Conservation (phyloP, 1,284 basidiomycete species). For the Malassezia cuniculi region DNA sequence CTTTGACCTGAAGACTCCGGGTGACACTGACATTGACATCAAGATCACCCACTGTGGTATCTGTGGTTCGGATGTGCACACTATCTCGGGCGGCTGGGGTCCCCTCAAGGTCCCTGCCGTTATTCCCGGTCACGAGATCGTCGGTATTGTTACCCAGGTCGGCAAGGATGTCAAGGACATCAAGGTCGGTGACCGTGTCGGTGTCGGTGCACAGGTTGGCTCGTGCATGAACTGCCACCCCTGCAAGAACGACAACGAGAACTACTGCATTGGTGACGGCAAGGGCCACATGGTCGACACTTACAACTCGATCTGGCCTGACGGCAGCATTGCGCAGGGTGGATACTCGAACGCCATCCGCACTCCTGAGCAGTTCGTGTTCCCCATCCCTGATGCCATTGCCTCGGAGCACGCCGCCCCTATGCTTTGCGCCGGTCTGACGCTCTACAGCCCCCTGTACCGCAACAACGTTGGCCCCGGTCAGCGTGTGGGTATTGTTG, state of each 20-base stretch:
- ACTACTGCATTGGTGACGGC: constrained; percentile 29
- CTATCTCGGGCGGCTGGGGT: constrained; percentile 40
- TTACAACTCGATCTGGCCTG: constrained; percentile 50
- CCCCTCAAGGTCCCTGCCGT: constrained; percentile 37
- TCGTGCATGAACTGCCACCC: constrained; percentile 48
- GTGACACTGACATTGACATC: constrained; percentile 36
- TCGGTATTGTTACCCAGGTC: constrained; percentile 50
- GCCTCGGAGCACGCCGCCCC: constrained; percentile 51
- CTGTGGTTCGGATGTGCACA: constrained; percentile 26
- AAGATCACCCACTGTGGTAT: constrained; percentile 41
- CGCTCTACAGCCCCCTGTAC: constrained; percentile 56
- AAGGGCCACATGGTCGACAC: constrained; percentile 41
- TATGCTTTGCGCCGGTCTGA: constrained; percentile 55
- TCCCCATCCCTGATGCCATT: constrained; percentile 57
- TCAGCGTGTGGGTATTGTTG: constrained; percentile 57
- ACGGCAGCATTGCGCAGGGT: constrained; percentile 51
- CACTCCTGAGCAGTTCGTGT: constrained; percentile 58
- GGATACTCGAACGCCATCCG: constrained; percentile 59
- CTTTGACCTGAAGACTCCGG: constrained; percentile 38
- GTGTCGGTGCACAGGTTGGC: constrained; percentile 55
- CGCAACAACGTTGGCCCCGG: constrained; percentile 55
- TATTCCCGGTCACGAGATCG: constrained; percentile 54
- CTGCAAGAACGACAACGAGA: constrained; percentile 48
- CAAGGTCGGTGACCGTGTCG: constrained; percentile 56
- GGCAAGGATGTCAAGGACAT: constrained; percentile 51